Evolutionary conservation across 176 grass and related monocot species (phyloP).

Genomic region (Tuctoria greenei): DNA sequence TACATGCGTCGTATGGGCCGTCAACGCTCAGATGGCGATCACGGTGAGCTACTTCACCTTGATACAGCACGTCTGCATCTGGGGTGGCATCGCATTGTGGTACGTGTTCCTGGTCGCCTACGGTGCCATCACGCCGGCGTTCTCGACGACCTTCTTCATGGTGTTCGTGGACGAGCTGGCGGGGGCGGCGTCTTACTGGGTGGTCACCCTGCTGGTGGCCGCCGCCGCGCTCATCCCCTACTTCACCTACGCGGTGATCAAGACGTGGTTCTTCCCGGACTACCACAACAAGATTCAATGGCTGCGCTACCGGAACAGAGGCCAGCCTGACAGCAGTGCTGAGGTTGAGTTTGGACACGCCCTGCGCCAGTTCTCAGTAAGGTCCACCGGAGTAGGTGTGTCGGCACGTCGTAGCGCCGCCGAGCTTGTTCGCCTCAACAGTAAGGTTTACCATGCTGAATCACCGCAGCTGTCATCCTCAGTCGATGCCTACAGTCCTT

Average conservation of each 20-base stretch:
- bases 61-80: conserved; percentile 78
- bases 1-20: conserved; percentile 73
- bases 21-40: conserved; percentile 70
- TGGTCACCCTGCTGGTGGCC: conserved; percentile 55
- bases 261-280: conserved; percentile 74
- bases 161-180: conserved; percentile 57
- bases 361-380: conserved; percentile 70
- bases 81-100: conserved; percentile 70
- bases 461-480: background rate
- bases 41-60: conserved; percentile 75
- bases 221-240: conserved; percentile 59
- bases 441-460: conserved; percentile 44
- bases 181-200: conserved; percentile 61
- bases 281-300: conserved; percentile 81
- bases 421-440: conserved; percentile 33
- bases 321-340: background rate
- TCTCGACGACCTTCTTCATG: conserved; percentile 63
- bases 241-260: conserved; percentile 43
- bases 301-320: conserved; percentile 44
- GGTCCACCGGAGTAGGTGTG: conserved; percentile 70
- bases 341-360: conserved; percentile 52
- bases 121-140: conserved; percentile 62
- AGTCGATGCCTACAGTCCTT: background rate
- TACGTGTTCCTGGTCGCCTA: conserved; percentile 78
- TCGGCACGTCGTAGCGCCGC: conserved; percentile 66